A percentile compares a stretch with the other conserved stretches of the same genome.
Conservation (phyloP, 164 flowering plant species). For the Tetrastigma voinierianum region DNA sequence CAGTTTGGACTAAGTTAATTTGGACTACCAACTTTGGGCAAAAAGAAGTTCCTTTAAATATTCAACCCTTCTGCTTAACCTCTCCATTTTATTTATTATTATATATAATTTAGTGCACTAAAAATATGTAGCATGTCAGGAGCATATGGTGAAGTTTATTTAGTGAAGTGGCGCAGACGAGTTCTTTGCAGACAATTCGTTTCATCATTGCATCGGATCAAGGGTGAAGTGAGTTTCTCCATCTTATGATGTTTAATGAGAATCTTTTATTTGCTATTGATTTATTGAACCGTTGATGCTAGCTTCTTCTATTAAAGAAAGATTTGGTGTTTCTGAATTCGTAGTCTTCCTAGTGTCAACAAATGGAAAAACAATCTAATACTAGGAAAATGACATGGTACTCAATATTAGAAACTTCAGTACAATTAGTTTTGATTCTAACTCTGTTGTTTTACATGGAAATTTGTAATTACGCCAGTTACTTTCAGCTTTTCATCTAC, state of each 20-base stretch:
- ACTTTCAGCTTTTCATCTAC: background rate
- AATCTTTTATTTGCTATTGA: background rate
- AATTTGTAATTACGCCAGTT: background rate
- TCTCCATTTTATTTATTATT: background rate
- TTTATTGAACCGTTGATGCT: background rate
- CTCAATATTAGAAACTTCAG: background rate
- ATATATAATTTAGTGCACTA: background rate
- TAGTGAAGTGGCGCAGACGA: slow-evolving; percentile 67
- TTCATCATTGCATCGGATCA: slow-evolving; percentile 56
- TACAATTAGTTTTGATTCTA: background rate
- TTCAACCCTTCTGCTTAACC: background rate
- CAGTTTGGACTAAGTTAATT: background rate
- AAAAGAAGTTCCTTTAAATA: background rate
- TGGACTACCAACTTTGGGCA: background rate
- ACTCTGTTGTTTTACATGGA: too few species aligned
- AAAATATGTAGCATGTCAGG: slow-evolving; percentile 31
- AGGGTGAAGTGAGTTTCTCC: slow-evolving; percentile 43
- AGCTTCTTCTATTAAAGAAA: background rate
- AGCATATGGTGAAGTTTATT: slow-evolving; percentile 60
- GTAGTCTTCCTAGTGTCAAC: too few species aligned
- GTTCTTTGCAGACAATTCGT: slow-evolving; percentile 70
- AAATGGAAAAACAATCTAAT: too few species aligned
- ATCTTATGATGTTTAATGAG: background rate
- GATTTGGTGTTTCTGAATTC: too few species aligned
- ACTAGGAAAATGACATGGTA: background rate